Evolutionary conservation across 2,329 filamentous ascomycete species (phyloP).

Genomic region (Bipolaris oryzae): DNA sequence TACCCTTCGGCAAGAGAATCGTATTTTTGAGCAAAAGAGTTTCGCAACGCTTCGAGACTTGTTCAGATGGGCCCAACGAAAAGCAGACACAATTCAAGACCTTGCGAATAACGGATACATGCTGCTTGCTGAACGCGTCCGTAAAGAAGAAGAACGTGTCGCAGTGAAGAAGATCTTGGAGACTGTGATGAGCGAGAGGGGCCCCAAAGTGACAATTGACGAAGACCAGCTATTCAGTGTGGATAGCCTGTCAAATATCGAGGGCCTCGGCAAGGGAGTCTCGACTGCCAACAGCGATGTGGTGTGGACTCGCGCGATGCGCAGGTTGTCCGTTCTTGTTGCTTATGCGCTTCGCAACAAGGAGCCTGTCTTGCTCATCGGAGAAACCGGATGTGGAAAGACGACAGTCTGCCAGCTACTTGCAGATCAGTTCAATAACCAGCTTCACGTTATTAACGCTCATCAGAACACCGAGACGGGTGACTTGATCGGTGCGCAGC

Average conservation of each 20-base stretch:
- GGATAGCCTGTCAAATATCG: slow-evolving; percentile 45
- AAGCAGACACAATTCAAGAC: slow-evolving; percentile 83
- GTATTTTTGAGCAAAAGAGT: slow-evolving; percentile 95
- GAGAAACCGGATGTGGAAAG: slow-evolving; percentile 97
- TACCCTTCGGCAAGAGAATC: slow-evolving; percentile 82
- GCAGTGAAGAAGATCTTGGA: slow-evolving; percentile 90
- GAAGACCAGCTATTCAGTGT: slow-evolving; percentile 72
- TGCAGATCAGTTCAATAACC: slow-evolving; percentile 76
- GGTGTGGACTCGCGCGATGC: slow-evolving; percentile 96
- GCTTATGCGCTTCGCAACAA: slow-evolving; percentile 83
- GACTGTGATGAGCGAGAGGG: slow-evolving; percentile 72
- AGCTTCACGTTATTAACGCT: slow-evolving; percentile 90
- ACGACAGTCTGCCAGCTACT: slow-evolving; percentile 94
- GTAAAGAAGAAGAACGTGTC: slow-evolving; percentile 83
- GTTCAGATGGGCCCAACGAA: slow-evolving; percentile 90
- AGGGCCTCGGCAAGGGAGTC: slow-evolving; percentile 35
- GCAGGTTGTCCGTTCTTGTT: slow-evolving; percentile 87
- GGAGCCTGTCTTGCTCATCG: slow-evolving; percentile 91
- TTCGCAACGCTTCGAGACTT: slow-evolving; percentile 96
- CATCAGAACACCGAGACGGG: slow-evolving; percentile 98
- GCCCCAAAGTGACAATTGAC: slow-evolving; percentile 72
- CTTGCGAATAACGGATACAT: slow-evolving; percentile 94
- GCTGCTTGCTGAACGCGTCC: slow-evolving; percentile 91
- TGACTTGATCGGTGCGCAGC: slow-evolving; percentile 93
- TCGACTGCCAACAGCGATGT: slow-evolving; percentile 53